Base-by-base conservation (phyloP, 2,329 filamentous ascomycete genomes). In the Didymosphaeria variabile region DNA sequence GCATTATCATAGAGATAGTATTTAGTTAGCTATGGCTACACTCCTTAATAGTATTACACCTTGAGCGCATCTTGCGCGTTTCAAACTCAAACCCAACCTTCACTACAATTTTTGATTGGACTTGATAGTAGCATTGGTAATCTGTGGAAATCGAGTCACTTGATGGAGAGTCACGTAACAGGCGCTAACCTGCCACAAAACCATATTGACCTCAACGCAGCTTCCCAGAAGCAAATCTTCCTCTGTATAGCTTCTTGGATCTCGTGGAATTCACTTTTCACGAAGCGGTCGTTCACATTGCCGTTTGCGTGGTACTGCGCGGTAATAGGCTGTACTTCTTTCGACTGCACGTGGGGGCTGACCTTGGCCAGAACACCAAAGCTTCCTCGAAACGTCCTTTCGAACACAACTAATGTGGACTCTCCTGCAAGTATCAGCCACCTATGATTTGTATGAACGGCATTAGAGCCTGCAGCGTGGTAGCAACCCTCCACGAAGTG, bases 181-280 rank as follows among this genome's bases (percentile, higher is more conserved):
- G 5, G 34, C 34, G 34, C 34, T 36, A 36, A 6, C 10, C 10
- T 36, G 3, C 34, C 34, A 36, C 34, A 5, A 36, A 36, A 15
- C 34, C 34, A 12, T 36, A 12, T 36, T 12, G 9, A 36, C 34
- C 1, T 36, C 34, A n/a, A n/a, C n/a, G n/a, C n/a, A n/a, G n/a
- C n/a, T n/a, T n/a, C n/a, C n/a, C n/a, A n/a, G n/a, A n/a, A n/a
- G n/a, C n/a, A n/a, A n/a, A n/a, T n/a, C n/a, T n/a, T n/a, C n/a
- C n/a, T n/a, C 83, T 83, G 77, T 59, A 90, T 85, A 13, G 87
- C 89, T 70, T 88, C 84, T 69, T 84, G 85, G 77, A 91, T 91
- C 77, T 91, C 88, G 55, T 83, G 83, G 74, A 84, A 89, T 74
- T 91, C 87, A 72, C 88, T 88, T 68, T 88, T 85, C 7, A 91